Percentiles rank a stretch among this genome's conserved stretches.
Evolutionary conservation across 768 basidiomycete genomes (phyloP).

Genomic region (Tylopilus subfusipes): DNA sequence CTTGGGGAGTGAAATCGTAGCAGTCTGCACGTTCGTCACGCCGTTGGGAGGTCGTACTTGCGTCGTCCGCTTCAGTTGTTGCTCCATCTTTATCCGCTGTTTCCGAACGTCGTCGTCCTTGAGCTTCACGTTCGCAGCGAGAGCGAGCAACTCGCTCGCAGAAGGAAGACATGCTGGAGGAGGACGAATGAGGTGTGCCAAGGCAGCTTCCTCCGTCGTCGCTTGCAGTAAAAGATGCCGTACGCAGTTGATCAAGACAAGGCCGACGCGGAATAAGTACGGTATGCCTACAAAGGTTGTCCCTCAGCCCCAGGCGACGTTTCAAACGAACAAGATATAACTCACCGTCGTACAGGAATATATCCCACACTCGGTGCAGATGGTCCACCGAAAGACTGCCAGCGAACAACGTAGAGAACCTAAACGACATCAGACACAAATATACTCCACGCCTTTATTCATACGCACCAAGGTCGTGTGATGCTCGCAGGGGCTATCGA

Average conservation of each 20-base stretch:
- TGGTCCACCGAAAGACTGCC: slow-evolving; percentile 61
- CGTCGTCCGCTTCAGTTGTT: slow-evolving; percentile 61
- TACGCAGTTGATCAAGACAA: slow-evolving; percentile 59
- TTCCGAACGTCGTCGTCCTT: slow-evolving; percentile 80
- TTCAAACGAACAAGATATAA: neutral
- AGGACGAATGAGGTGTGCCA: slow-evolving; percentile 50
- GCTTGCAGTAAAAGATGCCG: slow-evolving; percentile 57
- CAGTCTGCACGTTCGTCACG: slow-evolving; percentile 22
- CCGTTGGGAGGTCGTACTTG: slow-evolving; percentile 36
- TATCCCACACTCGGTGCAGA: slow-evolving; percentile 75
- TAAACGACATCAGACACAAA: slow-evolving; percentile 23
- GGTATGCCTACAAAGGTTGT: slow-evolving; percentile 51
- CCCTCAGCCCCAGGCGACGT: neutral
- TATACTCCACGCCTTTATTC: neutral
- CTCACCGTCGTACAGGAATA: slow-evolving; percentile 78
- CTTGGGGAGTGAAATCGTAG: slow-evolving; percentile 30
- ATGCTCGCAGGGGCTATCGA: slow-evolving; percentile 54
- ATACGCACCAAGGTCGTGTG: slow-evolving; percentile 60
- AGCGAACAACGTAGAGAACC: slow-evolving; percentile 74
- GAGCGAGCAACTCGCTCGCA: slow-evolving; percentile 57
- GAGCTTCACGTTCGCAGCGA: slow-evolving; percentile 61
- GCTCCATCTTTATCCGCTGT: slow-evolving; percentile 70
- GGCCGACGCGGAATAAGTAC: slow-evolving; percentile 69
- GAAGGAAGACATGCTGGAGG: slow-evolving; percentile 53
- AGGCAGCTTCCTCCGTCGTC: slow-evolving; percentile 42